A percentile compares a stretch with the other conserved stretches of the same genome.
Conservation (phyloP, 2,329 filamentous ascomycete species). For the Claviceps paspali region DNA sequence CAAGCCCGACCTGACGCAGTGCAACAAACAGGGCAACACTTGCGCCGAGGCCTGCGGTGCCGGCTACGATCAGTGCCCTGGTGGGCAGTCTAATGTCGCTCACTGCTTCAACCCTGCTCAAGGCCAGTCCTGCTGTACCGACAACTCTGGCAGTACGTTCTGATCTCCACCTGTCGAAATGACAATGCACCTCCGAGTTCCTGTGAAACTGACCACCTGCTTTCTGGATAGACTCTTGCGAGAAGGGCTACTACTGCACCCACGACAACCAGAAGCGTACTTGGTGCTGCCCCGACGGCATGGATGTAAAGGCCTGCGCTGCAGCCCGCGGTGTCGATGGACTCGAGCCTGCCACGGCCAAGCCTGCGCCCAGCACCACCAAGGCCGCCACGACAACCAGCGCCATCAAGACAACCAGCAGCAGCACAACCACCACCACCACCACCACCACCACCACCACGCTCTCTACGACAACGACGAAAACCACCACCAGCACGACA, state of each 20-base stretch:
- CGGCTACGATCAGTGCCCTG: conserved; percentile 33
- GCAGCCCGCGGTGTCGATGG: conserved; percentile 32
- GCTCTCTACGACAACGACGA: conserved; percentile 13
- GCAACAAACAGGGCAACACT: conserved; percentile 32
- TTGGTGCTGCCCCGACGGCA: conserved; percentile 44
- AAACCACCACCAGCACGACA: conserved; percentile 14
- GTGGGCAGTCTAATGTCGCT: conserved; percentile 26
- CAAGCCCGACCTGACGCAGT: conserved; percentile 31
- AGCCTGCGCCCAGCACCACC: conserved; percentile 12
- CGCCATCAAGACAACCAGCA: conserved; percentile 10
- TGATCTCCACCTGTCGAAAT: not conserved
- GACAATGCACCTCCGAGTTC: too few species aligned
- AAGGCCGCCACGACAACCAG: conserved; percentile 15
- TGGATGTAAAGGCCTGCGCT: conserved; percentile 40
- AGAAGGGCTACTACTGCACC: conserved; percentile 47
- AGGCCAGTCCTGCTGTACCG: conserved; percentile 41
- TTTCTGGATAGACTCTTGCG: conserved; percentile 37
- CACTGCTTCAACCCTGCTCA: conserved; percentile 42
- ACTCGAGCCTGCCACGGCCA: conserved; percentile 22
- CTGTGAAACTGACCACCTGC: not conserved
- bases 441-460: conserved; percentile 13
- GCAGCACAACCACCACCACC: conserved; percentile 8
- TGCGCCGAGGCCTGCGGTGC: conserved; percentile 41
- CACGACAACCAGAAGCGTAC: conserved; percentile 33
- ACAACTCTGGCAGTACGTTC: conserved; percentile 39